These are phyloP conservation scores for Cinnamomum chago DNA, from an alignment of 164 flowering plant genomes.

Conservation along the genomic window DNA sequence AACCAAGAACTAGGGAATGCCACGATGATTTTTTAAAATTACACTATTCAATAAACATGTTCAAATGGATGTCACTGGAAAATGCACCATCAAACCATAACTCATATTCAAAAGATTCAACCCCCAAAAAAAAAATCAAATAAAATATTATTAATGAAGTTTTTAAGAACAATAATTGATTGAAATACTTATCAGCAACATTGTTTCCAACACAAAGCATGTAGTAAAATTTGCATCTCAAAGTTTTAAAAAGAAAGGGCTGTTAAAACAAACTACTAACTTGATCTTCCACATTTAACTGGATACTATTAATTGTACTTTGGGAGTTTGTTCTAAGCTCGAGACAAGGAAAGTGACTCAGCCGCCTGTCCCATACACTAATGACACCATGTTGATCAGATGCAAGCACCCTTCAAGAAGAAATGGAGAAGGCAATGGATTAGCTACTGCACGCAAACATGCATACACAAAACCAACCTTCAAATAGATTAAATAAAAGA, in stretches of 20 bases:
- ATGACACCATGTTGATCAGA: slow-evolving; percentile 64
- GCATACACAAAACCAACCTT: neutral
- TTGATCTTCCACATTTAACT: slow-evolving; percentile 64
- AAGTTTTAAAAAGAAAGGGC: neutral
- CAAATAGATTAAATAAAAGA: too few relatives aligned
- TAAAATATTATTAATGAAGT: too few relatives aligned
- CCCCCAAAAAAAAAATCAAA: neutral
- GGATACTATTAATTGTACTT: slow-evolving; percentile 61
- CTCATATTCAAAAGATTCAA: neutral
- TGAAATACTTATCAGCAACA: neutral
- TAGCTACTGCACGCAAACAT: neutral
- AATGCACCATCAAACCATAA: too few relatives aligned
- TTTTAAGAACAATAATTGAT: neutral
- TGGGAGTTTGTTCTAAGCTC: slow-evolving; percentile 51
- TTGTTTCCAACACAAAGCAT: neutral
- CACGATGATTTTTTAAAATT: too few relatives aligned
- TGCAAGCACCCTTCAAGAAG: slow-evolving; percentile 58
- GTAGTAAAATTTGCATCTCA: neutral
- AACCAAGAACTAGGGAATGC: too few relatives aligned
- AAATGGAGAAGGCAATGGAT: neutral
- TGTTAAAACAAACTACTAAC: slow-evolving; percentile 21
- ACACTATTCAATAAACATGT: too few relatives aligned
- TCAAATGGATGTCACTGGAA: too few relatives aligned
- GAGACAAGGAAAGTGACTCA: slow-evolving; percentile 56
- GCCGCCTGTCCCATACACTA: slow-evolving; percentile 84